Percentiles rank a stretch among this genome's conserved stretches.
Evolutionary conservation across 164 flowering plant species (phyloP).

Genomic region (Magnolia kwangsiensis): DNA sequence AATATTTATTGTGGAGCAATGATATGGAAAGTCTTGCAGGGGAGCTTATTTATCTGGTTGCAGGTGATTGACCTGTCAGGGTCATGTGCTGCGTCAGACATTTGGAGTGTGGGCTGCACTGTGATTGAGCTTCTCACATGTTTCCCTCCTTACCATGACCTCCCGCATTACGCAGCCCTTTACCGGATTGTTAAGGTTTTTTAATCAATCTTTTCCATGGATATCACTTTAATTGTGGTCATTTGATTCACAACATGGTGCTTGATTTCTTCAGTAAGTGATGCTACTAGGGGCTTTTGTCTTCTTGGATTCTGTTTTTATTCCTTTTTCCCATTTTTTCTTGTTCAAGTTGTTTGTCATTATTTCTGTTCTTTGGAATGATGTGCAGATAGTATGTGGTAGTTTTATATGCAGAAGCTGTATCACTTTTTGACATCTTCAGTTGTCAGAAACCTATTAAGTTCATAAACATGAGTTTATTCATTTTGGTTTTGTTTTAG

Average conservation of each 20-base stretch:
- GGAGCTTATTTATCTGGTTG: conserved; percentile 14
- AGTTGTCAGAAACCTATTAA: background rate
- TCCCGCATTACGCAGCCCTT: conserved; percentile 98
- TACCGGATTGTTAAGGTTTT: conserved; percentile 95
- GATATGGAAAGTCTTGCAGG: background rate
- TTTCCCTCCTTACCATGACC: conserved; percentile 98
- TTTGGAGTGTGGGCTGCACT: conserved; percentile 99
- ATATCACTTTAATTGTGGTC: conserved; percentile 3
- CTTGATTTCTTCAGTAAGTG: background rate
- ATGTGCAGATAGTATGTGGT: background rate
- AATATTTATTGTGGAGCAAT: no score
- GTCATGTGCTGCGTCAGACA: conserved; percentile 98
- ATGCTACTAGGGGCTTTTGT: background rate
- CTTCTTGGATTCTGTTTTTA: background rate
- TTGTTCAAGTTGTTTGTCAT: background rate
- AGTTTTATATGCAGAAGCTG: background rate
- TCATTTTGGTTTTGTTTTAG: background rate
- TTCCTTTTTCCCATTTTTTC: background rate
- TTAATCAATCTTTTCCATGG: background rate
- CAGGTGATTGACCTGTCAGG: conserved; percentile 99
- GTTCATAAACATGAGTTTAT: background rate
- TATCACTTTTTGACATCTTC: background rate
- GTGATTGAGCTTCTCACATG: conserved; percentile 98
- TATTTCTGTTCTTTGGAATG: background rate
- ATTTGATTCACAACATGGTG: background rate